These are phyloP conservation scores for Penicillium riverlandense DNA, from an alignment of 495 filamentous ascomycete genomes.

Conservation along the genomic window DNA sequence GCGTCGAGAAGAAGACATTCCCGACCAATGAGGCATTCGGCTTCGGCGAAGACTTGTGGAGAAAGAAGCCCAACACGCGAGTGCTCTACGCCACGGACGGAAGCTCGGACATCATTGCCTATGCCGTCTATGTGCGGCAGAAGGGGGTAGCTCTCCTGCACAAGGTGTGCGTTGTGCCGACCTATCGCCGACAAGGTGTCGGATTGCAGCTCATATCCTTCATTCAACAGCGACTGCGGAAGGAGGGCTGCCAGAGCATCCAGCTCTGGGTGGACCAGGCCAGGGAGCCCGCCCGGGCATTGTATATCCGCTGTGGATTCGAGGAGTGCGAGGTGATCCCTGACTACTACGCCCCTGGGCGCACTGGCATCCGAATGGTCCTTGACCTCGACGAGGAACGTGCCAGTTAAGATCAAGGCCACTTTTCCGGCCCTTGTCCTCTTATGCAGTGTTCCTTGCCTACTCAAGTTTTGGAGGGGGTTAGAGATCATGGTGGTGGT, in stretches of 20 bases:
- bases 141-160: conserved; percentile 47
- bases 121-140: conserved; percentile 48
- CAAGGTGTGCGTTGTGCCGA: conserved; percentile 50
- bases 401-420: conserved; percentile 10
- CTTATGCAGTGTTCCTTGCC: conserved; percentile 13
- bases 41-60: conserved; percentile 45
- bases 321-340: conserved; percentile 41
- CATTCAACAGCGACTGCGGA: conserved; percentile 39
- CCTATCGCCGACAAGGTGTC: conserved; percentile 46
- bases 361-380: conserved; percentile 50
- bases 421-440: background rate
- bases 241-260: conserved; percentile 47
- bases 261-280: conserved; percentile 56
- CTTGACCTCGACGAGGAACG: conserved; percentile 26
- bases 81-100: conserved; percentile 36
- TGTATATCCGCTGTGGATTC: conserved; percentile 48
- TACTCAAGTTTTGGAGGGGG: conserved; percentile 6
- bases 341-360: conserved; percentile 52
- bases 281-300: conserved; percentile 37
- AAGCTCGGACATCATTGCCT: conserved; percentile 32
- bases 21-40: conserved; percentile 49
- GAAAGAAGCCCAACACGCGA: conserved; percentile 48
- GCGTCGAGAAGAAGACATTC: conserved; percentile 52
- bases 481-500: conserved; percentile 16
- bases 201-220: conserved; percentile 43